Base-by-base conservation (phyloP, 2,329 filamentous ascomycete species). In the Colletotrichum tropicale region DNA sequence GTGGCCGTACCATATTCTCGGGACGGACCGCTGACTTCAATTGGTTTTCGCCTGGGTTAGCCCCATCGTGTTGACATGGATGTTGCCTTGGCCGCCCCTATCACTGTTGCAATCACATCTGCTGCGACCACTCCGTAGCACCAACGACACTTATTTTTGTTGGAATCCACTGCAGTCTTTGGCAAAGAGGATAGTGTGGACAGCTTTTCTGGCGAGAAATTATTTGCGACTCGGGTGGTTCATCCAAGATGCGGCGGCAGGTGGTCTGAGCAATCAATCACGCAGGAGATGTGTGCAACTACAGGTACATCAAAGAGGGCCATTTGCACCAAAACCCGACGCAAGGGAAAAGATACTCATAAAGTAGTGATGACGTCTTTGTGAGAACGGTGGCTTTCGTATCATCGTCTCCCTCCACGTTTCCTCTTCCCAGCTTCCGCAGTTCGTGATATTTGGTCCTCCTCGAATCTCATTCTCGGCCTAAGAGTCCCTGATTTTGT, bases 391-490 rank as follows among this genome's bases (percentile, higher is more conserved):
- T 21, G 43, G 4, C 43, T n/a, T 48, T 1, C 43, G 9, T 21
- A 2, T 1, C 43, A 4, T 48, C 43, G 43, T 1, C 1, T n/a
- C 6, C 43, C 9, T 21, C 43, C 0, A 4, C n/a, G 2, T 1
- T 12, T 48, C 1, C 2, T 8, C 6, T 13, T 52, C n/a, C n/a
- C 28, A 21, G 0, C 15, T 34, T 1, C 18, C 0, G 30, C n/a
- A 21, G 30, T 21, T 16, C 58, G 0, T 61, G 30, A 0, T 60
- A n/a, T n/a, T 34, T 15, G 16, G 2, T 21, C 0, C 4, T 15
- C 9, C 0, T 21, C 3, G 3, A 34, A 4, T 32, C 16, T 2
- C 4, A 34, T 6, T 60, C 58, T 21, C 5, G 30, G 32, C 10
- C 58, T 1, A 0, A 4, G 6, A 61, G 28, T 61, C 9, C 12